Base-by-base conservation (phyloP, 2,329 filamentous ascomycete genomes). In the Aaosphaeria arxii region DNA sequence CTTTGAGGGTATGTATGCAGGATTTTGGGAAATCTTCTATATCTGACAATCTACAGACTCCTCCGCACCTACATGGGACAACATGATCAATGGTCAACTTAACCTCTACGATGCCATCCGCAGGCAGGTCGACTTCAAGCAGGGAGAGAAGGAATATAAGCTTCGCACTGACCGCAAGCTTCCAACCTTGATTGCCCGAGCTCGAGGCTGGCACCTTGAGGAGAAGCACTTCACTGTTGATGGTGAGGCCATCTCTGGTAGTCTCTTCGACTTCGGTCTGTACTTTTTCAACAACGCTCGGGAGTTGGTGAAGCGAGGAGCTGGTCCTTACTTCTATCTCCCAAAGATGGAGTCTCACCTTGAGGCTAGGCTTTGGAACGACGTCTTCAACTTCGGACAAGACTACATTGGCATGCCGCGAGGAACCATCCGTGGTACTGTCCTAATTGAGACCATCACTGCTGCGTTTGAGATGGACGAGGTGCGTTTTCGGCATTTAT, bases 391-490 rank as follows among this genome's bases (percentile, higher is more conserved):
- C 79, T 79, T 96, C 30, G 86, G 85, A 9, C 94, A 99, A 76
- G 94, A 99, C 77, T 91, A 88, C 75, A 84, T 96, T 67, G 88
- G 89, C 60, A 87, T 99, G 76, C 83, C 83, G 47, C 84, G 94
- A 51, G 94, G 94, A 47, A 97, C 91, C 46, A 95, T 97, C 74
- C 88, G 94, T 61, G 94, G 83, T 53, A 99, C 94, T 3, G 92
- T 97, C 36, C 78, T 99, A 62, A 97, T 99, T 66, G 94, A 99
- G 82, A 97, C 94, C 48, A 97, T 99, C 71, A 82, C 92, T 40
- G 94, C 94, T 39, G 94, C 92, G 11, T 99, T 99, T 66, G 94
- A 99, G 81, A 99, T 99, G 94, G 94, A 99, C 64, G 94, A 99
- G 73, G 76, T 77, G 17, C 2, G 17, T 24, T 24, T 24, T 24